These are phyloP conservation scores for Paramyrothecium roridum DNA, from an alignment of 2,329 filamentous ascomycete genomes.

Conservation along the genomic window DNA sequence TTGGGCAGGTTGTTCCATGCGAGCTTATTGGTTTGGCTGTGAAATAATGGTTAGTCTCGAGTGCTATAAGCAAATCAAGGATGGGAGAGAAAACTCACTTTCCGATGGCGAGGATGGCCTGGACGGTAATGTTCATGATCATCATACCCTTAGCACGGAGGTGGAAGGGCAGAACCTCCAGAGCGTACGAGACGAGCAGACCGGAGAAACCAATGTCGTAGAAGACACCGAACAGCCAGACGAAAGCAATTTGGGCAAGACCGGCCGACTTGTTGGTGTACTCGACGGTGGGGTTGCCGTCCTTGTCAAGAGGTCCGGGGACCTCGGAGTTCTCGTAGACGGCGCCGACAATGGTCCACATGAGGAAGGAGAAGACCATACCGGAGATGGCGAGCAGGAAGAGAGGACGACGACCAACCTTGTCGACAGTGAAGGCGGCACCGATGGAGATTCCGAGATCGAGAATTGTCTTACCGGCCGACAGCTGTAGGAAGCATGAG, in stretches of 20 bases:
- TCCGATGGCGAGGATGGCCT: slow-evolving; percentile 58
- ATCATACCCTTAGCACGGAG: slow-evolving; percentile 58
- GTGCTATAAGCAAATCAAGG: not conserved
- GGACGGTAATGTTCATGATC: slow-evolving; percentile 63
- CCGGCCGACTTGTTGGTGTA: slow-evolving; percentile 42
- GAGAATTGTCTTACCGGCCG: slow-evolving; percentile 57
- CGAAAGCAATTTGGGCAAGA: slow-evolving; percentile 53
- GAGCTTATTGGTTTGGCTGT: slow-evolving; percentile 59
- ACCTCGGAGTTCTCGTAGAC: slow-evolving; percentile 43
- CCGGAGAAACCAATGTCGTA: slow-evolving; percentile 60
- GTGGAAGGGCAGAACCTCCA: slow-evolving; percentile 57
- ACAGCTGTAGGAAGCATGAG: slow-evolving; percentile 20
- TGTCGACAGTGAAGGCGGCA: slow-evolving; percentile 48
- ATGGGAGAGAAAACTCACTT: slow-evolving; percentile 39
- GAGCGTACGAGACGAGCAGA: slow-evolving; percentile 53
- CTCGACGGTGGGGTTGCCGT: slow-evolving; percentile 15
- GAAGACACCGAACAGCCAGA: slow-evolving; percentile 58
- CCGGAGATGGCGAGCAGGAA: slow-evolving; percentile 48
- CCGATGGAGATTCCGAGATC: slow-evolving; percentile 54
- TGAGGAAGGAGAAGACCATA: slow-evolving; percentile 44
- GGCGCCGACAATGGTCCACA: slow-evolving; percentile 51
- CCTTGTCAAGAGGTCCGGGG: slow-evolving; percentile 7
- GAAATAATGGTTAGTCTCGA: slow-evolving; percentile 1
- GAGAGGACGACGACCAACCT: slow-evolving; percentile 48
- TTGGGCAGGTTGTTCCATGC: slow-evolving; percentile 57